Base-by-base conservation (phyloP, 345 rosid species). In the Corchorus capsularis region DNA sequence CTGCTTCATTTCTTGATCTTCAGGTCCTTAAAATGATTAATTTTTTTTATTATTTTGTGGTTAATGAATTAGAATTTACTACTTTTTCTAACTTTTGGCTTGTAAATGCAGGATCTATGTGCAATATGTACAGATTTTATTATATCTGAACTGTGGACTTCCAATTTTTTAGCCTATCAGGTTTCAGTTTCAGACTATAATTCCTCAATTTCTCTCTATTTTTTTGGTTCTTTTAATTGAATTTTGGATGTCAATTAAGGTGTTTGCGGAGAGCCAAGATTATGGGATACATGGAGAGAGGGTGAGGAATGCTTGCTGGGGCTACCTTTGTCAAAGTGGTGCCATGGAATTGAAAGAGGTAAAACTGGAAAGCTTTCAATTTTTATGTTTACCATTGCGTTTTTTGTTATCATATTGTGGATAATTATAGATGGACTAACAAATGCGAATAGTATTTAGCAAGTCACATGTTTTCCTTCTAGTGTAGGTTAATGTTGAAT, bases 301-400 rank as follows among this genome's bases (percentile, higher is more conserved):
- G 72, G 99, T 95, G 32, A 92, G 95, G 81, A 92, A 85, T 82
- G 99, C 97, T 72, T 95, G 99, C 71, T 95, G 99, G 99, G 97
- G 98, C 54, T 95, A 89, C 85, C 98, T 95, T 82, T 95, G 99
- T 84, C 99, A 93, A 87, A 92, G 96, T 80, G 98, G 99, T 78
- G 89, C 92, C 50, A 76, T 85, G 87, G 99, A 95, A 78, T 82
- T 95, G 87, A 92, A 93, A 87, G 96, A 89, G 97, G 97, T 91
- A 80, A 75, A 60, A 32, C 73, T 1, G 13, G 53, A 35, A 70
- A 54, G 47, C 10, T 20, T 2, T 0, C 2, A 4, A 10, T 53
- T 70, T 35, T 35, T 5, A n/a, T 70, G 49, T 53, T 35, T 53
- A 53, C 34, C 52, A n/a, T 9, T 1, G 10, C 49, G 8, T 53